Base-by-base conservation (phyloP, 73 alveolate genomes). In the Paramecium sonneborni region DNA sequence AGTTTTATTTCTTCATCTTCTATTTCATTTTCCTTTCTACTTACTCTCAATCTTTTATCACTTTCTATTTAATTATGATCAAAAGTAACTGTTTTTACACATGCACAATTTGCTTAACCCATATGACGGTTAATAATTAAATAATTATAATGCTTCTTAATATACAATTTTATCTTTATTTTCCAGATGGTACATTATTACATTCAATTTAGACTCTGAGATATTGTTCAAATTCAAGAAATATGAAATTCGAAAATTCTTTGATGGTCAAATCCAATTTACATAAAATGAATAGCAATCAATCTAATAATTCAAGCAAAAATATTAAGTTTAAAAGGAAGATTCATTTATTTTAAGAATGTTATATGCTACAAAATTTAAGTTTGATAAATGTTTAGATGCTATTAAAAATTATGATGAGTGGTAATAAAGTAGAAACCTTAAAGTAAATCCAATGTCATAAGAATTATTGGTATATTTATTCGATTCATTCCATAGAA, bases 91-190 rank as follows among this genome's bases (percentile, higher is more conserved):
- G 88, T 68, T 48, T 88, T 69, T 6, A 69, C 93, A 28, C 93
- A 88, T 20, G 93, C 90, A 88, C 93, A 88, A 88, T 86, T 88
- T n/a, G 93, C 90, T 39, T 88, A 69, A 9, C 93, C 93, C 90
- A 69, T 88, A 44, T 88, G 28, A 70, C 76, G 20, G 84, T 39
- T 76, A 76, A 76, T 41, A 70, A 32, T 70, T 70, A 30, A 70
- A 70, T 70, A 32, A 62, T 9, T 70, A 70, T 70, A 26, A 70
- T 34, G 86, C 37, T 58, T 14, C 86, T 70, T 70, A 34, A 34
- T 30, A 70, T 12, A 70, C 18, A 70, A 70, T 70, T 32, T 70
- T 70, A 14, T 70, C 86, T 70, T 34, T 70, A 70, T 38, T 70
- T 70, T 70, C 86, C 86, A 20, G 57, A 37, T 11, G 86, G 86